Evolutionary conservation across 2,329 filamentous ascomycete genomes (phyloP).

Genomic region (Pezicula radicicola): DNA sequence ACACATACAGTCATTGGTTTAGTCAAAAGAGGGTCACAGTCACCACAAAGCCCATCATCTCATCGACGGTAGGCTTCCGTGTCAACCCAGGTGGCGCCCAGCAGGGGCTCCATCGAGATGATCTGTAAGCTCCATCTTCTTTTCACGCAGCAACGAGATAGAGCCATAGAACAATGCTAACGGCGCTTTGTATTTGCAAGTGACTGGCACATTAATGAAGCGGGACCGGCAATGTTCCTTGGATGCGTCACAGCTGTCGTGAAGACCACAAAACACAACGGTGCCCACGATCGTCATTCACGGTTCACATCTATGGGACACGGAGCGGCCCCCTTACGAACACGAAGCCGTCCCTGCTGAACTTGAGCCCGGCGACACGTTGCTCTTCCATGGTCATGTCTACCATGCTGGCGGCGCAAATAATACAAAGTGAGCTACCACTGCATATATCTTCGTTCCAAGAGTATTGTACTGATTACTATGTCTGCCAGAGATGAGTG

Average conservation of each 20-base stretch:
- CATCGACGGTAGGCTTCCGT: slow-evolving; percentile 33
- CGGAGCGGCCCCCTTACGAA: too few species aligned
- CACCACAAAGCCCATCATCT: slow-evolving; percentile 33
- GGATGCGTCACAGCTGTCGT: slow-evolving; percentile 8
- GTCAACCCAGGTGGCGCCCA: slow-evolving; percentile 37
- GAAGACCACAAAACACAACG: background rate
- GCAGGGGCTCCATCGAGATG: slow-evolving; percentile 36
- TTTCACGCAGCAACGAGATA: background rate
- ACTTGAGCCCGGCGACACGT: too few species aligned
- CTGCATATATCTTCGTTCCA: background rate
- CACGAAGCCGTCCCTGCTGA: too few species aligned
- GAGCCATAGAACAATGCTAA: background rate
- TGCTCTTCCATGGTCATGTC: too few species aligned
- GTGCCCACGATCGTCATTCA: background rate
- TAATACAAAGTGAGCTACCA: background rate
- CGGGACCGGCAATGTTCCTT: slow-evolving; percentile 9
- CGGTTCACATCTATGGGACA: too few species aligned
- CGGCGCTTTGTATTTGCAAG: background rate
- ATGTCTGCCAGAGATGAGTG: slow-evolving; percentile 7
- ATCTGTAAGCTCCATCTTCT: slow-evolving; percentile 14
- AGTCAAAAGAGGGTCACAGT: slow-evolving; percentile 29
- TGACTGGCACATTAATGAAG: slow-evolving; percentile 13
- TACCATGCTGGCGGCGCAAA: too few species aligned
- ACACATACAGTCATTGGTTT: slow-evolving; percentile 33
- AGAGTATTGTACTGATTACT: background rate